phyloP scores from a whole-genome alignment of 768 basidiomycete species.

The Russula griseocarnosa region DNA sequence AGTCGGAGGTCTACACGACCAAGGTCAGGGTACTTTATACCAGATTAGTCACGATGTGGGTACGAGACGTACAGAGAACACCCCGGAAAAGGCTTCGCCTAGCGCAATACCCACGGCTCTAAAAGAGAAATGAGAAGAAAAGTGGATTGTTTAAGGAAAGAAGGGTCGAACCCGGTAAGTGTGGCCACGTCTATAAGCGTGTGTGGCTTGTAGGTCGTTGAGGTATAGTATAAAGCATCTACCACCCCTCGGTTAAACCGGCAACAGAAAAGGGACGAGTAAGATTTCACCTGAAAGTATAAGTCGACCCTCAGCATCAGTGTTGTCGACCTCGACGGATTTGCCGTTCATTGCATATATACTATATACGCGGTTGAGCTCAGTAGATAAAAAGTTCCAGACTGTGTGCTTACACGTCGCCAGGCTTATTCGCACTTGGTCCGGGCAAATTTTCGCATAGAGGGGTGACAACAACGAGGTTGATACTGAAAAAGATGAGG shows the following conservation, averaged over 20 bases:
- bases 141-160: background rate
- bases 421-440: constrained; percentile 62
- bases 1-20: constrained; percentile 56
- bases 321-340: constrained; percentile 82
- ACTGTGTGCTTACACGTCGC: constrained; percentile 62
- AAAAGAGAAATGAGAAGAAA: background rate
- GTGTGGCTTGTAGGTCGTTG: constrained; percentile 71
- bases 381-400: too few species aligned
- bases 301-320: constrained; percentile 78
- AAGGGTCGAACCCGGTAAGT: constrained; percentile 59
- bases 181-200: constrained; percentile 87
- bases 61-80: constrained; percentile 59
- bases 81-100: constrained; percentile 73
- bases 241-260: constrained; percentile 2
- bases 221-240: constrained; percentile 84
- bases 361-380: constrained; percentile 36
- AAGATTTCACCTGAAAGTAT: constrained; percentile 59
- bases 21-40: background rate
- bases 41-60: background rate
- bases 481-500: constrained; percentile 47
- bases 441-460: constrained; percentile 87
- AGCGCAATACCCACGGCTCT: constrained; percentile 72
- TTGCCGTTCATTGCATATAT: constrained; percentile 88
- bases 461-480: constrained; percentile 68
- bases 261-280: background rate